These are phyloP conservation scores for Marsdenia floribunda DNA, from an alignment of 257 asterid species.

Conservation along the genomic window DNA sequence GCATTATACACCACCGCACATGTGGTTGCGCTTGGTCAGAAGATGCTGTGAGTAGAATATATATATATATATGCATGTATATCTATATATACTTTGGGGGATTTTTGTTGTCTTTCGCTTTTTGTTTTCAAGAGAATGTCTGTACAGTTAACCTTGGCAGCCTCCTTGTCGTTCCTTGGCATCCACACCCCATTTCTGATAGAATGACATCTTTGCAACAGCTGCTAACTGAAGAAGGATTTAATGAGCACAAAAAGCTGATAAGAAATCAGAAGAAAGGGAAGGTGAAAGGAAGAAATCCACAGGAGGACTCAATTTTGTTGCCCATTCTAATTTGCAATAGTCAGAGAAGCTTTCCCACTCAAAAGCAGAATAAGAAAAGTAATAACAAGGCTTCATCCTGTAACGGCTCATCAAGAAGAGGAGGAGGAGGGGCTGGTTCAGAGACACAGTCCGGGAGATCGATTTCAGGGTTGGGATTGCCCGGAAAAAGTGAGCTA, in stretches of 20 bases:
- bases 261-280: conserved; percentile 37
- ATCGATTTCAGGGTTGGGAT: conserved; percentile 20
- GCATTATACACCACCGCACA: too few species aligned
- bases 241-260: conserved; percentile 28
- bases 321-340: conserved; percentile 74
- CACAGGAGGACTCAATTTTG: conserved; percentile 36
- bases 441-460: conserved; percentile 43
- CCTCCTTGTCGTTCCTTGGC: background rate
- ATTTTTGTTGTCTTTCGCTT: background rate
- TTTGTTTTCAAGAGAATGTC: conserved; percentile 6
- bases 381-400: conserved; percentile 29
- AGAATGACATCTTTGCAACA: conserved; percentile 69
- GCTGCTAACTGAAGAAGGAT: conserved; percentile 58
- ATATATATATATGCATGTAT: too few species aligned
- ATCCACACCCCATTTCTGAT: background rate
- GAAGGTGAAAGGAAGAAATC: conserved; percentile 38
- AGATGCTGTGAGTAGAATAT: too few species aligned
- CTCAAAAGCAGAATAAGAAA: conserved; percentile 22
- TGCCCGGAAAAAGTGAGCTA: conserved; percentile 34
- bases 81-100: background rate
- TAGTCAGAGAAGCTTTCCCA: conserved; percentile 48
- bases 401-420: conserved; percentile 30
- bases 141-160: background rate
- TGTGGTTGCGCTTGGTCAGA: too few species aligned
- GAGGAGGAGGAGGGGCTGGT: conserved; percentile 1